phyloP scores from a whole-genome alignment of 2,329 filamentous ascomycete species.

The Coniella lustricola region DNA sequence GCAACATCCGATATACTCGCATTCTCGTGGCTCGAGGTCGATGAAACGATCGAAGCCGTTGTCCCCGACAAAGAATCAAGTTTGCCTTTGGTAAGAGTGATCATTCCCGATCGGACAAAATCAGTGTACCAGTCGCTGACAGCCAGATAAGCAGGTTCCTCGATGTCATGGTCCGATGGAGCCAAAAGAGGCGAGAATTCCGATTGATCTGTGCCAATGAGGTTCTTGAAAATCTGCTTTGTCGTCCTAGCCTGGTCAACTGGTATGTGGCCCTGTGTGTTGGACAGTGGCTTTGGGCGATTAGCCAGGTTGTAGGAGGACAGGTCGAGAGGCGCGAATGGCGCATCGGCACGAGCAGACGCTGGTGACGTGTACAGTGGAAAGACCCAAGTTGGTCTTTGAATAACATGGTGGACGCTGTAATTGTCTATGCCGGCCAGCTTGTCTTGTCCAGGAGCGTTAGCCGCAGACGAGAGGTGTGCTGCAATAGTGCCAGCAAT shows the following conservation, averaged over 20 bases:
- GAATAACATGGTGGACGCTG: conserved; percentile 60
- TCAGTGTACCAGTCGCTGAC: conserved; percentile 67
- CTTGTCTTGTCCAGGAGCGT: conserved; percentile 40
- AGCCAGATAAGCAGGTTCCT: conserved; percentile 57
- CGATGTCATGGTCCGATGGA: conserved; percentile 32
- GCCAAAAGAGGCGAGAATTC: conserved; percentile 38
- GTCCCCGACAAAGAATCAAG: conserved; percentile 30
- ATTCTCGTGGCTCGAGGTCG: background rate
- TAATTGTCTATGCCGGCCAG: conserved; percentile 41
- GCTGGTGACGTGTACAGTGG: conserved; percentile 50
- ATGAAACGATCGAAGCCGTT: conserved; percentile 28
- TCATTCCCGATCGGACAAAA: conserved; percentile 61
- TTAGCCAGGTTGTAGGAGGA: conserved; percentile 62
- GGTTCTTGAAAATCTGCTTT: conserved; percentile 43
- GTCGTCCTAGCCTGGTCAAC: conserved; percentile 46
- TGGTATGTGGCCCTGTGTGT: conserved; percentile 58
- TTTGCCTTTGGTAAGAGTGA: conserved; percentile 45
- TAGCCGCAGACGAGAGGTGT: conserved; percentile 57
- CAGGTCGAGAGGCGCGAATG: conserved; percentile 68
- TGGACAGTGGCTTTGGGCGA: conserved; percentile 50
- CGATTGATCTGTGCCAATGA: conserved; percentile 48
- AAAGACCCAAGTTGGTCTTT: conserved; percentile 66
- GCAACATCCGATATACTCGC: conserved; percentile 47
- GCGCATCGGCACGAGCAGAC: conserved; percentile 46
- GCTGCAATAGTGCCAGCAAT: conserved; percentile 65